Percentiles rank a stretch among this genome's conserved stretches.
These are phyloP conservation scores for Ganoderma multipileum DNA, from an alignment of 1,284 basidiomycete species.

Conservation along the genomic window DNA sequence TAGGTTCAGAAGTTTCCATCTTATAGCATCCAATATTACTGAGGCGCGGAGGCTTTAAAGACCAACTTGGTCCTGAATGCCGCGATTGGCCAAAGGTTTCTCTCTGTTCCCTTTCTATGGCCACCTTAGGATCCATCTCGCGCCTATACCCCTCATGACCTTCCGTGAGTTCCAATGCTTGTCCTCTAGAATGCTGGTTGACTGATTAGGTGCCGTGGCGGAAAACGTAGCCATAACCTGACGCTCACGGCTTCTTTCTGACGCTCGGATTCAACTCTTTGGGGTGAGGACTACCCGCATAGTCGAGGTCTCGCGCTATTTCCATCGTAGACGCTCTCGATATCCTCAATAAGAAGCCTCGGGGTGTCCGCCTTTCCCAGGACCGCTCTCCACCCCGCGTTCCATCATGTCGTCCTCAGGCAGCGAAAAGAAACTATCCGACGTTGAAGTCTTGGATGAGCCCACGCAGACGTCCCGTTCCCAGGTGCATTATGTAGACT, in stretches of 20 bases:
- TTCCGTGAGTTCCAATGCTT: background rate
- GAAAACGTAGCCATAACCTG: background rate
- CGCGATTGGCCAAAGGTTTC: too few relatives aligned
- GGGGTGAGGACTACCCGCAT: background rate
- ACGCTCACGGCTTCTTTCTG: background rate
- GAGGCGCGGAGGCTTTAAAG: background rate
- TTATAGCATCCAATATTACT: background rate
- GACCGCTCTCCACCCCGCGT: background rate
- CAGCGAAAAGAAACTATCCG: background rate
- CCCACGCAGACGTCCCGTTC: background rate
- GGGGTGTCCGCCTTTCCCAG: background rate
- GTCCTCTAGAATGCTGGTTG: background rate
- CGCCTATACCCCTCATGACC: background rate
- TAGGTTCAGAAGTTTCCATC: background rate
- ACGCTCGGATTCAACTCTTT: background rate
- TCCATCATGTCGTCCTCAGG: constrained; percentile 1
- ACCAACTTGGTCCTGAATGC: background rate
- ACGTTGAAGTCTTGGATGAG: background rate
- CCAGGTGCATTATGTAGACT: background rate
- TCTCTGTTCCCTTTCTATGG: background rate
- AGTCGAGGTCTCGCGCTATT: background rate
- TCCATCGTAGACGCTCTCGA: too few relatives aligned
- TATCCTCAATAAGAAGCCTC: background rate
- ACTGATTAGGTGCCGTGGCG: background rate
- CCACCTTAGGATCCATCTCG: background rate